Evolutionary conservation across 2,329 filamentous ascomycete genomes (phyloP).

Genomic region (Dothideomycetes sp.): DNA sequence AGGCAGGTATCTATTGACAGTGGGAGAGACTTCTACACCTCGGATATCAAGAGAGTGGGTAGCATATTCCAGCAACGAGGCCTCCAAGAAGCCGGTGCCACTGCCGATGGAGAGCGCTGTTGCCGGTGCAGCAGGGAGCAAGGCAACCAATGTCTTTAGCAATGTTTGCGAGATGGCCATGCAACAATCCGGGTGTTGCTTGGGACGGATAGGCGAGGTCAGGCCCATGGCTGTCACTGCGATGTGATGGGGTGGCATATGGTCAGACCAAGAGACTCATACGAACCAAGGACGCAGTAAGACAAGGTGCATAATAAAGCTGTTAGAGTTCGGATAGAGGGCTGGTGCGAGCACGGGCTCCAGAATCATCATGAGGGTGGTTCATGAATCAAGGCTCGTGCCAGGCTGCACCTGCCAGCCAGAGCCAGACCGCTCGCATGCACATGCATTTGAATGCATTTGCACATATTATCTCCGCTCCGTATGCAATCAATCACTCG

Average conservation of each 20-base stretch:
- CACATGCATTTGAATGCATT: too few relatives aligned
- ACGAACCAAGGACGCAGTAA: not conserved
- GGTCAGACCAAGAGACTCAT: too few relatives aligned
- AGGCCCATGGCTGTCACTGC: constrained; percentile 1
- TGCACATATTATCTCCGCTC: too few relatives aligned
- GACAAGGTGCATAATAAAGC: not conserved
- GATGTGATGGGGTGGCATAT: not conserved
- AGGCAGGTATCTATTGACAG: constrained; percentile 38
- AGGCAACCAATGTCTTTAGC: constrained; percentile 6
- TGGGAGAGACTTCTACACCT: constrained; percentile 41
- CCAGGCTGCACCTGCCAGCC: too few relatives aligned
- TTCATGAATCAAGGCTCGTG: too few relatives aligned
- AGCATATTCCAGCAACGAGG: constrained; percentile 29
- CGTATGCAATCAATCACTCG: too few relatives aligned
- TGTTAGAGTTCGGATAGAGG: too few relatives aligned
- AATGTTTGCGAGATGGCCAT: constrained; percentile 14
- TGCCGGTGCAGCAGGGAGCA: constrained; percentile 16
- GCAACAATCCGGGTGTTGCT: constrained; percentile 16
- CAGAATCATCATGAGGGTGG: too few relatives aligned
- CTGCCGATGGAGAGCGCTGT: constrained; percentile 39
- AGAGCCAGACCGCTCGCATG: too few relatives aligned
- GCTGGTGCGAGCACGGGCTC: too few relatives aligned
- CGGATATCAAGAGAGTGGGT: constrained; percentile 26
- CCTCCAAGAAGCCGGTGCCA: constrained; percentile 44
- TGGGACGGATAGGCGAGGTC: constrained; percentile 8